These are phyloP conservation scores for Claviceps africana DNA, from an alignment of 2,329 filamentous ascomycete genomes.

Conservation along the genomic window DNA sequence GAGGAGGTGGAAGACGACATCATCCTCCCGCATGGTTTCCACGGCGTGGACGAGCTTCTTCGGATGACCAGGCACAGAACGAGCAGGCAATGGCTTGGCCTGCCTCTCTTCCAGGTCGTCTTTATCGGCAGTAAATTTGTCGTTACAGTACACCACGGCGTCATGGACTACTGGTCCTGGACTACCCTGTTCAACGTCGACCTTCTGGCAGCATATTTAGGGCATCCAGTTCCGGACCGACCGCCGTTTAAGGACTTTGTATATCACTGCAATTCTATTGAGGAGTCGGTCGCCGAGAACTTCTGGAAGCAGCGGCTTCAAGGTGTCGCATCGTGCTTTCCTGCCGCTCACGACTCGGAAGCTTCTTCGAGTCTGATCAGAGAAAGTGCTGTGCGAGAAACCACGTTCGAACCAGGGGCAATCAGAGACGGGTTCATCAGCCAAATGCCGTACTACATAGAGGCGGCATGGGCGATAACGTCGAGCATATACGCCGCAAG, in stretches of 20 bases:
- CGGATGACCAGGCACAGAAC: neutral
- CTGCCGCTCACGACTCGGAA: neutral
- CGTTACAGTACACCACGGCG: constrained; percentile 1
- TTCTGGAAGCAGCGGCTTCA: constrained; percentile 1
- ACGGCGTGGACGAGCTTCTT: neutral
- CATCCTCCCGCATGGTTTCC: neutral
- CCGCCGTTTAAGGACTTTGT: constrained; percentile 4
- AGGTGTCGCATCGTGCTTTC: neutral
- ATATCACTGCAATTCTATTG: neutral
- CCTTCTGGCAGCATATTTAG: neutral
- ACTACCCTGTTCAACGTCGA: neutral
- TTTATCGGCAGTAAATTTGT: neutral
- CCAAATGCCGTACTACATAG: constrained; percentile 5
- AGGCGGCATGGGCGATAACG: constrained; percentile 5
- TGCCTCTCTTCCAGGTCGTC: neutral
- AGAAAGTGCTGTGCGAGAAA: neutral
- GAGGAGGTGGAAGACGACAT: neutral
- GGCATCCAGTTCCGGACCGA: neutral
- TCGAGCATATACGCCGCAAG: constrained; percentile 4
- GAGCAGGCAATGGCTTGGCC: neutral
- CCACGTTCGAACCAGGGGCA: neutral
- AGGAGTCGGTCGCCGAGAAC: neutral
- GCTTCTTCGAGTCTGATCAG: neutral
- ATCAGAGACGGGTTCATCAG: neutral
- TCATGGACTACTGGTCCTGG: constrained; percentile 4